Conservation (phyloP, 331 rosid genomes). For the Pyrus hybrid region DNA sequence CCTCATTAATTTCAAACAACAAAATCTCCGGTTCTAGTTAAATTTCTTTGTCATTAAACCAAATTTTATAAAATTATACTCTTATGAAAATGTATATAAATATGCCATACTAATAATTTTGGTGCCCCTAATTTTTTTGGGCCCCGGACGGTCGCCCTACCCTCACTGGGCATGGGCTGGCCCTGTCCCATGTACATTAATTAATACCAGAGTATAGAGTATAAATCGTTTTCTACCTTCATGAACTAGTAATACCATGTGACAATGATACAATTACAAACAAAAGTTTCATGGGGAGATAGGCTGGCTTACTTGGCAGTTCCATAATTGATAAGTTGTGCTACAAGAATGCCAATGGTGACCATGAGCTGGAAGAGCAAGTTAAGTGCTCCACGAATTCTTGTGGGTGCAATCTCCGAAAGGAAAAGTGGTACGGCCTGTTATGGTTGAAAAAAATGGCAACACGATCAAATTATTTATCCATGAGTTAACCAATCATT, state of each 20-base stretch:
- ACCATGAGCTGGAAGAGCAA: conserved; percentile 23
- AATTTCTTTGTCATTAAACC: too few species aligned
- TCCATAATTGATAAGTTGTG: conserved; percentile 21
- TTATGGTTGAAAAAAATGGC: not conserved
- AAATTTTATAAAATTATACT: too few species aligned
- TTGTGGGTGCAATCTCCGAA: not conserved
- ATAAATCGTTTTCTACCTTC: not conserved
- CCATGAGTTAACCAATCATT: not conserved
- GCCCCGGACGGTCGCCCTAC: too few species aligned
- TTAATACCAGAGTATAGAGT: too few species aligned
- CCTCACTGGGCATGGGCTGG: too few species aligned
- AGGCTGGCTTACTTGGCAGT: conserved; percentile 11
- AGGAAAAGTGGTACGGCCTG: conserved; percentile 36
- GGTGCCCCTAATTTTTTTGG: too few species aligned
- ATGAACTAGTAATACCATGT: not conserved
- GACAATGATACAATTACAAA: not conserved
- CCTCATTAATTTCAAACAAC: too few species aligned
- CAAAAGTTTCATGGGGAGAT: not conserved
- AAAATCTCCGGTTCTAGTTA: too few species aligned
- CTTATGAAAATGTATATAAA: too few species aligned
- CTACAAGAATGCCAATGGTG: conserved; percentile 26
- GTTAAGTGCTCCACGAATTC: conserved; percentile 7
- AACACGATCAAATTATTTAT: not conserved
- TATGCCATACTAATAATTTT: too few species aligned
- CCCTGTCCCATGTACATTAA: not conserved